Evolutionary conservation across 2,329 filamentous ascomycete genomes (phyloP).

Genomic region (Alternaria sp.): DNA sequence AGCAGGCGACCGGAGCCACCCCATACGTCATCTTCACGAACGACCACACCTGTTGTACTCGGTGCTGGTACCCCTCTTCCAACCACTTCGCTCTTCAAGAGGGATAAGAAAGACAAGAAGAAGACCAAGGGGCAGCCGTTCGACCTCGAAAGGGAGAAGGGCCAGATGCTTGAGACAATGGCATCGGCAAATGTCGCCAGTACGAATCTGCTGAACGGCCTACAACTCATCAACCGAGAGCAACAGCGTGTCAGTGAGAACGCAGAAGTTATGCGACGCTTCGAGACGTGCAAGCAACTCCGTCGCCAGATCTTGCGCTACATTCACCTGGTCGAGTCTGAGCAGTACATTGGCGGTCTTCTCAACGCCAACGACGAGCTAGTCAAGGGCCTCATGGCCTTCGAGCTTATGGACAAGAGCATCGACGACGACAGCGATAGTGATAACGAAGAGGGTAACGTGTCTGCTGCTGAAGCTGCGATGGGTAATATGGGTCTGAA

Average conservation of each 20-base stretch:
- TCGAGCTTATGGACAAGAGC: conserved; percentile 88
- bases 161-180: conserved; percentile 84
- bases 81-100: conserved; percentile 60
- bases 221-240: conserved; percentile 92
- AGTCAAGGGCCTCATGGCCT: conserved; percentile 91
- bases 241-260: conserved; percentile 88
- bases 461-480: conserved; percentile 46
- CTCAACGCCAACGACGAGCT: conserved; percentile 95
- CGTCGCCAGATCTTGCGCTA: conserved; percentile 86
- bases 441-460: conserved; percentile 54
- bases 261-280: conserved; percentile 72
- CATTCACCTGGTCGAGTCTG: conserved; percentile 86
- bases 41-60: conserved; percentile 34
- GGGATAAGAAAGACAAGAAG: conserved; percentile 61
- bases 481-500: conserved; percentile 56
- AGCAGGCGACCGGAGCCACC: conserved; percentile 34
- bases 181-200: conserved; percentile 87
- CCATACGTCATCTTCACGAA: conserved; percentile 37
- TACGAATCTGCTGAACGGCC: conserved; percentile 86
- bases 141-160: conserved; percentile 86
- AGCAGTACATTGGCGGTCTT: conserved; percentile 89
- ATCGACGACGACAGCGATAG: conserved; percentile 76
- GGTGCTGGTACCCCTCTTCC: conserved; percentile 46
- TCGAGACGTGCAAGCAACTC: conserved; percentile 85
- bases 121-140: conserved; percentile 69